These are phyloP conservation scores for Beta corolliflora DNA, from an alignment of 179 eudicot genomes.

Conservation along the genomic window DNA sequence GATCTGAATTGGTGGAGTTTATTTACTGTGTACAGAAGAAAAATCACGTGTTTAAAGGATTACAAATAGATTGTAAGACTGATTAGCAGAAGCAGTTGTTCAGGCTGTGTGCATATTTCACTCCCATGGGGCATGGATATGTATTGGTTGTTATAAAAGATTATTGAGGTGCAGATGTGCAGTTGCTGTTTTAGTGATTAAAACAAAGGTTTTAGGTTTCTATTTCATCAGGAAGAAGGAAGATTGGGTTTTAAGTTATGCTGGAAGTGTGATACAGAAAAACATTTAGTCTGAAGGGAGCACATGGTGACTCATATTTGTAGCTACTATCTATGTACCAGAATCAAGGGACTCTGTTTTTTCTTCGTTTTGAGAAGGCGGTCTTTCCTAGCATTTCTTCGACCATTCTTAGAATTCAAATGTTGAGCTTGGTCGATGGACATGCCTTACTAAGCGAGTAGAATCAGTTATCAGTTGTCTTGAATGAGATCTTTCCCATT, in stretches of 20 bases:
- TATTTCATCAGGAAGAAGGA: neutral
- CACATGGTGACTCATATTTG: neutral
- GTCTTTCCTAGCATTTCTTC: neutral
- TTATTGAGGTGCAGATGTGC: neutral
- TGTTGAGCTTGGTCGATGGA: neutral
- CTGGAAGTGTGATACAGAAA: neutral
- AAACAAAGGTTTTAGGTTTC: neutral
- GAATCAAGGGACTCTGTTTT: neutral
- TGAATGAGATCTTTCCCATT: neutral
- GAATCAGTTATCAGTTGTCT: neutral
- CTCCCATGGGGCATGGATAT: neutral
- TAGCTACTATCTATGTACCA: neutral
- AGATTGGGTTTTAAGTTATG: neutral
- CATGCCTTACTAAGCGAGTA: neutral
- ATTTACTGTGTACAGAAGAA: neutral
- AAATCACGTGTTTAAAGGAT: neutral
- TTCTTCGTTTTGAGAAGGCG: neutral
- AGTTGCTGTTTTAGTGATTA: neutral
- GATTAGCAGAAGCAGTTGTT: neutral
- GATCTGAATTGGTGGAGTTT: neutral
- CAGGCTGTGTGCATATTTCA: neutral
- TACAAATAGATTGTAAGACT: neutral
- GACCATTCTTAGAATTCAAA: neutral
- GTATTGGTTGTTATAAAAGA: neutral
- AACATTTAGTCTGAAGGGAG: neutral